Conservation (phyloP, 2,329 filamentous ascomycete species). For the Colletotrichum sp. region DNA sequence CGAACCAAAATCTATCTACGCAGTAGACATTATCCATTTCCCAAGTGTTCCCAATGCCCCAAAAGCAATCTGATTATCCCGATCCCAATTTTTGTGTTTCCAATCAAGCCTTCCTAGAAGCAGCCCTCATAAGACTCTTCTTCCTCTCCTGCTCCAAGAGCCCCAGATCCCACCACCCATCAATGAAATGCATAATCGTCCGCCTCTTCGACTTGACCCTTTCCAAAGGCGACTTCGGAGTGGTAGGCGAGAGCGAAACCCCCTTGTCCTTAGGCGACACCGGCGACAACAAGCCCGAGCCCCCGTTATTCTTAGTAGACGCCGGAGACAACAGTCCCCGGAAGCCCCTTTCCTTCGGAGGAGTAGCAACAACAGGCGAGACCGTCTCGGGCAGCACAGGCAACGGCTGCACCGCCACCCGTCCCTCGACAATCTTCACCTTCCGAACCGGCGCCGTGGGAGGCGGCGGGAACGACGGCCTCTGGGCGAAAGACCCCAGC, state of each 20-base stretch:
- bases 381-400: constrained; percentile 4
- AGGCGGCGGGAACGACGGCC: constrained; percentile 36
- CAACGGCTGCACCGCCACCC: constrained; percentile 20
- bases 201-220: constrained; percentile 41
- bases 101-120: not conserved
- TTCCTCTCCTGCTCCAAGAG: constrained; percentile 51
- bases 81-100: not conserved
- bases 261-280: constrained; percentile 22
- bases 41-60: not conserved
- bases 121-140: constrained; percentile 30
- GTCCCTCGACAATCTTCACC: constrained; percentile 1
- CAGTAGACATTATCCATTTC: constrained; percentile 19
- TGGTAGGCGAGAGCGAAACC: not conserved
- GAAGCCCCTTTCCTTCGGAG: not conserved
- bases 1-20: constrained; percentile 11
- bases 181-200: constrained; percentile 52
- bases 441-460: constrained; percentile 34
- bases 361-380: constrained; percentile 18
- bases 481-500: constrained; percentile 15
- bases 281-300: constrained; percentile 23
- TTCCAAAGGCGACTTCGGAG: not conserved
- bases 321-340: constrained; percentile 23
- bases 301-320: constrained; percentile 17
- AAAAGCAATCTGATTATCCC: not conserved
- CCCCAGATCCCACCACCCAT: constrained; percentile 61